Base-by-base conservation (phyloP, 129 eudicot genomes). In the Ambrosia artemisiifolia region DNA sequence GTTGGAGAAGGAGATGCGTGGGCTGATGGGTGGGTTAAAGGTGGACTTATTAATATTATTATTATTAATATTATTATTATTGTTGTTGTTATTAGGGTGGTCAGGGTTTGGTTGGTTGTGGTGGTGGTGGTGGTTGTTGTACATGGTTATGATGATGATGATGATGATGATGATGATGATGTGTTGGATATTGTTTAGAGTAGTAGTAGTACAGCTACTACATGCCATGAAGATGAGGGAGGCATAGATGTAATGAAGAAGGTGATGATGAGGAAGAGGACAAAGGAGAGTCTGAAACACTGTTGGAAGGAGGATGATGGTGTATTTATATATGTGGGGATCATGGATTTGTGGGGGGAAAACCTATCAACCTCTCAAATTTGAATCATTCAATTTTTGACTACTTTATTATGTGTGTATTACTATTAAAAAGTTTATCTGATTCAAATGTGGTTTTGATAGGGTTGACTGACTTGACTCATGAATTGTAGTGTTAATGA, bases 1-100 rank as follows among this genome's bases (percentile, higher is more conserved):
- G 49, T 86, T 85, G 36, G 97, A 92, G 83, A 92, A 92, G 30
- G 97, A 92, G 55, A 92, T 92, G 63, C 97, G 79, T 4, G 97
- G 97, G 82, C 86, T 91, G 79, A 82, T 76, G 47, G 78, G 79
- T 4, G 74, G 69, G 38, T 75, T 40, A 56, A 72, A 24, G 75
- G 81, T 7, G 83, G 85, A 11, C 46, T 73, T 24, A 24, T 24
- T 24, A 24, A 24, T 24, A 24, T 24, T 24, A 24, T 24, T 24
- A 24, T 24, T 24, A 1, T 24, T 24, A 1, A 0, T 24, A 24
- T 24, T 24, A 24, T 24, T 24, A 24, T 24, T 24, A 24, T 24
- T 24, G 28, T 24, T 24, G 28, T 24, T 24, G 28, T 24, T 24
- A 1, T 24, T 74, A 63, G 72, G 53, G 40, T 71, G 85, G 76